phyloP scores from a whole-genome alignment of 768 basidiomycete species.

The Mycena rebaudengoi region DNA sequence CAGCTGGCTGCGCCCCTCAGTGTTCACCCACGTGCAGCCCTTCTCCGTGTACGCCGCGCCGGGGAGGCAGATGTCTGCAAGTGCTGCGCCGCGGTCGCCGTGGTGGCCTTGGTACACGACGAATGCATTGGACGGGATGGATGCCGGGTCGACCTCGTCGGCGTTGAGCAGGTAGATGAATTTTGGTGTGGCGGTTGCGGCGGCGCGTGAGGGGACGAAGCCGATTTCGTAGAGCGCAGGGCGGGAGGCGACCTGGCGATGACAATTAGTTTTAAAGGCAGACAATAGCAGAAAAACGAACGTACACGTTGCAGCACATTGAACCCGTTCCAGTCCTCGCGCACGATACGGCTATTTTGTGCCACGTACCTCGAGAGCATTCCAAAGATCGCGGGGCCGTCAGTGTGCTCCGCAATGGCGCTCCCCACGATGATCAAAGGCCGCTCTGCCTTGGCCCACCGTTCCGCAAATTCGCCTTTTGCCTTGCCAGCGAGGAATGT shows the following conservation, averaged over 20 bases:
- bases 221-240: slow-evolving; percentile 95
- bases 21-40: slow-evolving; percentile 93
- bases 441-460: slow-evolving; percentile 83
- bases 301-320: slow-evolving; percentile 90
- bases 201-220: slow-evolving; percentile 86
- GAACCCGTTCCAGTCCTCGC: slow-evolving; percentile 96
- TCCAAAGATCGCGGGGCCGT: slow-evolving; percentile 81
- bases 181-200: slow-evolving; percentile 82
- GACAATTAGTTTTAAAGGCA: background rate
- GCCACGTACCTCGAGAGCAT: slow-evolving; percentile 83
- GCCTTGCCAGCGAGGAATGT: slow-evolving; percentile 75
- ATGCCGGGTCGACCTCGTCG: slow-evolving; percentile 88
- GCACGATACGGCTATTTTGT: slow-evolving; percentile 75
- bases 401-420: slow-evolving; percentile 83
- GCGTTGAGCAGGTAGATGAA: slow-evolving; percentile 97
- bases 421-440: slow-evolving; percentile 95
- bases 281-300: slow-evolving; percentile 19
- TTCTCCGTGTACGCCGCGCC: slow-evolving; percentile 94
- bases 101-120: slow-evolving; percentile 99
- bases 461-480: slow-evolving; percentile 77
- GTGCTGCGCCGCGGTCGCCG: slow-evolving; percentile 94
- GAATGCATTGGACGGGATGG: slow-evolving; percentile 91
- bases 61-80: slow-evolving; percentile 96
- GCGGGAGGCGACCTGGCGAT: slow-evolving; percentile 81
- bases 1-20: slow-evolving; percentile 92